Base-by-base conservation (phyloP, 257 asterid genomes). In the Rauvolfia tetraphylla region DNA sequence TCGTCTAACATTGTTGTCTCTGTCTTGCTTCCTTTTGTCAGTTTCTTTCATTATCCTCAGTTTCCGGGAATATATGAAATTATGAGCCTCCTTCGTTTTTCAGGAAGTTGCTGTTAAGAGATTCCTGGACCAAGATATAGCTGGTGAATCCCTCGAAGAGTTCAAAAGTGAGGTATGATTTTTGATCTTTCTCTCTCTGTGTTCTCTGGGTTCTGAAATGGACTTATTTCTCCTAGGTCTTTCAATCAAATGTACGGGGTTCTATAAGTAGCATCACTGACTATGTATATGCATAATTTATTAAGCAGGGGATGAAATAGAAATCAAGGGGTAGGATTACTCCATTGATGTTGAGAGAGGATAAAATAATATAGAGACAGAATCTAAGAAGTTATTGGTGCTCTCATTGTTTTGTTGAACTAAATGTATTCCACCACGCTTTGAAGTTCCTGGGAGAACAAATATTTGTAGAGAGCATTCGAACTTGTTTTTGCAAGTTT, bases 71-170 rank as follows among this genome's bases (percentile, higher is more conserved):
- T 38, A 46, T 66, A 71, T 79, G 67, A 70, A 61, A 74, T 62
- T 77, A 65, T 83, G 73, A 73, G 68, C 51, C 75, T 80, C 78
- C 80, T 82, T 83, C 77, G 48, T 75, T 83, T 85, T 81, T 31
- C 87, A 94, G 98, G 98, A 88, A 87, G 98, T 95, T 86, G 98
- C 98, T 82, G 96, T 95, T 74, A 95, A 95, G 89, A 90, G 88
- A 83, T 95, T 95, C 81, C 89, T 95, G 53, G 95, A 92, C 87
- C 98, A 95, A 88, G 96, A 84, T 79, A 73, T 95, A 78, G 83
- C 89, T 48, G 97, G 96, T 41, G 97, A 95, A 87, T 89, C 97
- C 80, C 98, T 95, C 38, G 98, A 95, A 84, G 98, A 92, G 88
- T 92, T 95, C 81, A 95, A 75, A 85, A 90, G 98, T 81, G 98